Evolutionary conservation across 352 stramenopile species (phyloP).

Genomic region (Pythium rishiriense): DNA sequence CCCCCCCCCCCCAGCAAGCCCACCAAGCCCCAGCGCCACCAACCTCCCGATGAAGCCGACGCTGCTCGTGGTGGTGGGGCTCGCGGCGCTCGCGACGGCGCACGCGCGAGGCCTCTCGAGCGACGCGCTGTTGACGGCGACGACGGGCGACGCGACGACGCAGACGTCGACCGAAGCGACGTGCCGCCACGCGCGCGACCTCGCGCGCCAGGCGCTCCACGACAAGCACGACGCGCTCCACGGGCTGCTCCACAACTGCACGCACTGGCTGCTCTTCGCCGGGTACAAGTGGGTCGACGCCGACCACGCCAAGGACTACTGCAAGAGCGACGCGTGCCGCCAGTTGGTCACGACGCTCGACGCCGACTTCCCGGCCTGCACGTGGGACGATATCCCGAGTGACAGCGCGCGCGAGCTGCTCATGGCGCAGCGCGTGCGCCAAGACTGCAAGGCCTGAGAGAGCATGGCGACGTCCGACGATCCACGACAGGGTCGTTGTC

Average conservation of each 20-base stretch:
- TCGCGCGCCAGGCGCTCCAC: slow-evolving; percentile 3
- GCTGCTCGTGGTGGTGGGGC: background rate
- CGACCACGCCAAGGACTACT: slow-evolving; percentile 42
- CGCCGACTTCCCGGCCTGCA: slow-evolving; percentile 35
- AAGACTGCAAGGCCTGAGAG: slow-evolving; percentile 33
- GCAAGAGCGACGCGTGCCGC: slow-evolving; percentile 35
- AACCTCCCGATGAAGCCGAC: background rate
- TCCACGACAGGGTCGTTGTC: background rate
- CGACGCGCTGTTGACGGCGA: background rate
- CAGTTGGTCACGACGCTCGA: slow-evolving; percentile 31
- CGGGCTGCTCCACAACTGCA: slow-evolving; percentile 28
- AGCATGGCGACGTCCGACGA: background rate
- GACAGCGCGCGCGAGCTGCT: slow-evolving; percentile 39
- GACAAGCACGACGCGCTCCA: slow-evolving; percentile 12
- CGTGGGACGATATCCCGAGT: slow-evolving; percentile 36
- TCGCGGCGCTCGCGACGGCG: background rate
- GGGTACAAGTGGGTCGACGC: slow-evolving; percentile 35
- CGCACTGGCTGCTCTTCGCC: slow-evolving; percentile 36
- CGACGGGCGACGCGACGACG: slow-evolving; percentile 4
- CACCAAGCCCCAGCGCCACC: no score
- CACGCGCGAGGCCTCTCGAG: slow-evolving; percentile 2
- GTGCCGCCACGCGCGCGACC: slow-evolving; percentile 2
- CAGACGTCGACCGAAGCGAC: background rate
- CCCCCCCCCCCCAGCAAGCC: no score
- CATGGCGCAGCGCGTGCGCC: slow-evolving; percentile 45